phyloP scores from a whole-genome alignment of 306 rosid genomes.

The Vigna nakashimae region DNA sequence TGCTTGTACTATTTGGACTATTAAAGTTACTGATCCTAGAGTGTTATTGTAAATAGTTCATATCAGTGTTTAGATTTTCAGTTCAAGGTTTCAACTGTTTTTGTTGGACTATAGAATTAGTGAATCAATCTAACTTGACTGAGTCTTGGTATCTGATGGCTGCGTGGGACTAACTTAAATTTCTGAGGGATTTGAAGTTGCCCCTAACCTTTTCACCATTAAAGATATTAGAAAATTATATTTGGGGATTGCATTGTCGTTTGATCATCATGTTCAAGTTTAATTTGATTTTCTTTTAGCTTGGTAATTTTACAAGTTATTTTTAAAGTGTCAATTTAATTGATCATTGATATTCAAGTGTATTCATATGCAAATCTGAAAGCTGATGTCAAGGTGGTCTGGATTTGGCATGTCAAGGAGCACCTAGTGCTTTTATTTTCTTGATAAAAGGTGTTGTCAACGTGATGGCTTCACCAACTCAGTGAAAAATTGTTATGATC shows the following conservation, averaged over 20 bases:
- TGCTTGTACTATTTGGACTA: conserved; percentile 5
- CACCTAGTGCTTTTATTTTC: not conserved
- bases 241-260: not conserved
- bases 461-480: conserved; percentile 20
- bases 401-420: conserved; percentile 14
- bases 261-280: not conserved
- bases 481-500: not conserved
- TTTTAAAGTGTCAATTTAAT: not conserved
- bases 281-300: not conserved
- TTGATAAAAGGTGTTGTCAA: conserved; percentile 1
- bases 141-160: conserved; percentile 10
- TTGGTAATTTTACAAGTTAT: conserved; percentile 20
- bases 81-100: conserved; percentile 43
- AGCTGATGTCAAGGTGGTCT: conserved; percentile 11
- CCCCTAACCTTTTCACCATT: not conserved
- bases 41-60: not conserved
- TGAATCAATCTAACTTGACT: not conserved
- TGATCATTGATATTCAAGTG: conserved; percentile 17
- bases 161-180: not conserved
- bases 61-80: conserved; percentile 1
- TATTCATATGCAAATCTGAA: conserved; percentile 9
- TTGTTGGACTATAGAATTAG: not conserved
- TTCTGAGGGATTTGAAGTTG: not conserved
- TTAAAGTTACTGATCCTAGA: not conserved
- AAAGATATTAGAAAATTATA: not conserved